phyloP scores from a whole-genome alignment of 345 rosid genomes.

The Hypericum perforatum region DNA sequence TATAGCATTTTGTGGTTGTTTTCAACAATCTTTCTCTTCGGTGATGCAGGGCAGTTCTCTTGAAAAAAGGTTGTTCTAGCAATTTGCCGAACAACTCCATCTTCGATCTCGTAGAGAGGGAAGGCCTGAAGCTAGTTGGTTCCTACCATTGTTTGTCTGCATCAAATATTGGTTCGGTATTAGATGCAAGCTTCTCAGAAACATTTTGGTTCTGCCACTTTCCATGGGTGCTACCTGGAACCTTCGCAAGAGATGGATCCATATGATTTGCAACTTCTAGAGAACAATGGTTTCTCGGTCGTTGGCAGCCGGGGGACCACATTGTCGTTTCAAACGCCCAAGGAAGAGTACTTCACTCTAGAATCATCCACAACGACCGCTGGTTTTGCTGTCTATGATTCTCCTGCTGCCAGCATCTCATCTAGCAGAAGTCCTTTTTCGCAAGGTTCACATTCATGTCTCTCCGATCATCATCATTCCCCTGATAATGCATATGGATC shows the following conservation, averaged over 20 bases:
- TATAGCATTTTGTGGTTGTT: too few relatives aligned
- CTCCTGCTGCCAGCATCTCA: constrained; percentile 59
- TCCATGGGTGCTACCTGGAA: constrained; percentile 44
- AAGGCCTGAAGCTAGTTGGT: too few relatives aligned
- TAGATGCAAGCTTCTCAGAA: constrained; percentile 72
- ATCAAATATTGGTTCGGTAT: constrained; percentile 4
- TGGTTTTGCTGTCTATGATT: constrained; percentile 37
- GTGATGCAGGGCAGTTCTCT: too few relatives aligned
- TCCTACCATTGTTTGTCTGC: too few relatives aligned
- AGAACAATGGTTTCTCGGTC: constrained; percentile 41
- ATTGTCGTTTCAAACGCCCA: constrained; percentile 33
- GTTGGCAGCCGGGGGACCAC: constrained; percentile 39
- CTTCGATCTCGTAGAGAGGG: too few relatives aligned
- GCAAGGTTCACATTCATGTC: constrained; percentile 70
- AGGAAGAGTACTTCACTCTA: constrained; percentile 61
- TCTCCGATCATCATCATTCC: constrained; percentile 63
- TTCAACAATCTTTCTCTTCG: too few relatives aligned
- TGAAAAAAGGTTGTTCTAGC: too few relatives aligned
- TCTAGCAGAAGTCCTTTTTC: constrained; percentile 65
- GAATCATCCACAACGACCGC: constrained; percentile 62
- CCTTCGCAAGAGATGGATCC: constrained; percentile 36
- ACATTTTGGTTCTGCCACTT: constrained; percentile 36
- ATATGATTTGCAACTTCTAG: constrained; percentile 37
- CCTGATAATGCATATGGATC: constrained; percentile 62
- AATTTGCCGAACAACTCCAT: too few relatives aligned